Evolutionary conservation across 2,329 filamentous ascomycete genomes (phyloP).

Genomic region (Botrytis tulipae): DNA sequence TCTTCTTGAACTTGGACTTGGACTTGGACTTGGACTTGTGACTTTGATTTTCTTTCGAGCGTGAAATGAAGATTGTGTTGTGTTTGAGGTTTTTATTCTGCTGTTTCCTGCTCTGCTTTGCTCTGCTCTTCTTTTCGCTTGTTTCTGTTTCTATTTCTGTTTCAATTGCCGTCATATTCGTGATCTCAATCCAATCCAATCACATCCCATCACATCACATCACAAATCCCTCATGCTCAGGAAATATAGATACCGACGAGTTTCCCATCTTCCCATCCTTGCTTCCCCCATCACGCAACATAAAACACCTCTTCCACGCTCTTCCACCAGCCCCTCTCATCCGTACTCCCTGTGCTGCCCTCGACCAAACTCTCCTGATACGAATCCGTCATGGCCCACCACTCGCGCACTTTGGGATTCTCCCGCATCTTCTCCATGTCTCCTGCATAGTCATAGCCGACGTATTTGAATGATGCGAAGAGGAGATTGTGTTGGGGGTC

Average conservation of each 20-base stretch:
- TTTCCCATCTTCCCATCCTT: too few relatives aligned
- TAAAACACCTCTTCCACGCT: conserved; percentile 69
- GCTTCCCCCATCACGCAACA: conserved; percentile 36
- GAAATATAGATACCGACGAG: too few relatives aligned
- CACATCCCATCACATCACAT: neutral
- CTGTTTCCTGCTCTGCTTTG: neutral
- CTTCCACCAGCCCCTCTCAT: conserved; percentile 67
- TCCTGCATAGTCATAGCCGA: conserved; percentile 67
- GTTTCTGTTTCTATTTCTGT: neutral
- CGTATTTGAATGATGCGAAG: conserved; percentile 76
- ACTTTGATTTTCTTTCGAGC: neutral
- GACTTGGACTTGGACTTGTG: neutral
- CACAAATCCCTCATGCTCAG: neutral
- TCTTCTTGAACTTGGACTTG: too few relatives aligned
- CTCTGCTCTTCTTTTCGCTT: neutral
- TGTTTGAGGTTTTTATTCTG: neutral
- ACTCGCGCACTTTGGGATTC: conserved; percentile 70
- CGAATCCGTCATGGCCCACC: conserved; percentile 78
- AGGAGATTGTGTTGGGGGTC: conserved; percentile 61
- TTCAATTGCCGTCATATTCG: neutral
- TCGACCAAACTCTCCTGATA: conserved; percentile 67
- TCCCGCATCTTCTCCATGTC: conserved; percentile 76
- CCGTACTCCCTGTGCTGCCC: conserved; percentile 57
- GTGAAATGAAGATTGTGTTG: neutral
- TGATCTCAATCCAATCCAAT: neutral